Evolutionary conservation across 116 monocot genomes (phyloP), one percentile per base, ranked within the genome.

Genomic region (Iris pallida): DNA sequence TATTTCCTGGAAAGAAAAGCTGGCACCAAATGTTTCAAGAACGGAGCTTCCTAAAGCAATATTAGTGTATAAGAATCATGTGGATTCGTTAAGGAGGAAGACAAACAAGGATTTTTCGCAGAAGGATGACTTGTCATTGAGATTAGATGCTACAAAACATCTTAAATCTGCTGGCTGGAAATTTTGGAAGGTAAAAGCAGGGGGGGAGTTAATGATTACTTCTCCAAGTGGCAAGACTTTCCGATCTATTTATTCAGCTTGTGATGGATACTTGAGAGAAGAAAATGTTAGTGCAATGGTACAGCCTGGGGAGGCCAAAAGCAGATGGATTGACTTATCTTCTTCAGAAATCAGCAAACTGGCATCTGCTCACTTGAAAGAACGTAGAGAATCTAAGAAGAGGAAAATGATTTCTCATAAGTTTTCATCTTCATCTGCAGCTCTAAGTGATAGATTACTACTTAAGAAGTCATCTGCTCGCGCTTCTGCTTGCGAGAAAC

Each of bases 221-320:
- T 81, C 87, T 72, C 87, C 87, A 0, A 12, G 30, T 43, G 67
- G 75, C n/a, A 81, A 59, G 55, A 46, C 56, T 7, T 91, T 65
- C 15, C 6, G 7, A 43, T 91, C 91, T 78, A 82, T 91, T 53
- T 12, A 69, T 43, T 16, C 48, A 54, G 91, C 87, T 12, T 91
- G 91, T 59, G 74, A 78, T 10, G 76, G 59, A 13, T 80, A 42
- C 64, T 51, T 79, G 45, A 42, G 66, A 75, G 58, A 71, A 46
- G 1, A 72, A 63, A 63, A 55, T 45, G 16, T 16, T 52, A 42
- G 12, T 9, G 9, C 42, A 52, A 16, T 40, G 51, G 16, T 61
- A 51, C 51, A 13, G 46, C 16, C 20, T 4, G 1, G 61, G 61
- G 42, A 61, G 19, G 55, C 40, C 12, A 41, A 20, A 57, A 56